These are phyloP conservation scores for Pyrus communis DNA, from an alignment of 306 rosid species.

Conservation along the genomic window DNA sequence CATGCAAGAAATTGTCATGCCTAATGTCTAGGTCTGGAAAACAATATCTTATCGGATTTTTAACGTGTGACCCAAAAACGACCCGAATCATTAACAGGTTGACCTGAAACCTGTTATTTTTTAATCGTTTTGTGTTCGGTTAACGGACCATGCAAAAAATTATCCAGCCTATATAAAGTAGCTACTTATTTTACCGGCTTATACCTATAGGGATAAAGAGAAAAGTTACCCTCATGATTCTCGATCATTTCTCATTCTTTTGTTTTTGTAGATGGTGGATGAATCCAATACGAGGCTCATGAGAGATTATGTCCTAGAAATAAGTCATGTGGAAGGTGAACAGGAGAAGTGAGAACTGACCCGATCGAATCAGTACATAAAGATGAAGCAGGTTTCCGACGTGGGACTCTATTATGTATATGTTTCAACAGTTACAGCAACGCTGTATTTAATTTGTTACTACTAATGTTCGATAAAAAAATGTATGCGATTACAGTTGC, in stretches of 20 bases:
- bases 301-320: slow-evolving; percentile 71
- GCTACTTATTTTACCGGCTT: too few relatives aligned
- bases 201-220: not conserved
- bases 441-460: not conserved
- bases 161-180: too few relatives aligned
- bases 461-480: not conserved
- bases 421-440: not conserved
- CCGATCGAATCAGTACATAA: not conserved
- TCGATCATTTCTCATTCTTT: not conserved
- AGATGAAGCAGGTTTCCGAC: not conserved
- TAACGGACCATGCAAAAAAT: too few relatives aligned
- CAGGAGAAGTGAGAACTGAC: slow-evolving; percentile 40
- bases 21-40: too few relatives aligned
- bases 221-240: not conserved
- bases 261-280: slow-evolving; percentile 54
- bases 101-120: too few relatives aligned
- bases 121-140: accelerated
- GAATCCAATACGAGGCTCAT: slow-evolving; percentile 72
- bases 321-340: slow-evolving; percentile 44
- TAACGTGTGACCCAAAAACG: too few relatives aligned
- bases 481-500: not conserved
- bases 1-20: too few relatives aligned
- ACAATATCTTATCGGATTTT: too few relatives aligned
- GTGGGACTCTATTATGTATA: not conserved
- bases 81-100: accelerated